phyloP scores from a whole-genome alignment of 306 rosid genomes.

The Biancaea sappan region DNA sequence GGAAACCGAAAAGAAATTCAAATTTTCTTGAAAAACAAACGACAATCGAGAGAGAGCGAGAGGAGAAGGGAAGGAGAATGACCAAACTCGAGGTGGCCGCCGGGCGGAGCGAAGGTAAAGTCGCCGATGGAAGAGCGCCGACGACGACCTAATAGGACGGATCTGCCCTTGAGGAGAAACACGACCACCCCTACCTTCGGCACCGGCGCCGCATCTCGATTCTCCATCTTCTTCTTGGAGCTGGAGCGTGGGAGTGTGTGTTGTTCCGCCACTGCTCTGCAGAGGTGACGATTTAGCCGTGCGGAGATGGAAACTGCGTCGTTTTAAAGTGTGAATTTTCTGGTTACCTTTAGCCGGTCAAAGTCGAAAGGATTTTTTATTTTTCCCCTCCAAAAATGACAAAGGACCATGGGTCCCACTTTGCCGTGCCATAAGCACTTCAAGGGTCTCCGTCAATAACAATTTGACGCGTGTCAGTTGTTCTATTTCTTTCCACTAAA shows the following conservation, averaged over 20 bases:
- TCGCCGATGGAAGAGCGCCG: constrained; percentile 51
- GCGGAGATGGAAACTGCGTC: not conserved
- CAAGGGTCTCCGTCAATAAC: not conserved
- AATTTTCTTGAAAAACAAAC: constrained; percentile 6
- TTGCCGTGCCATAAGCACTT: not conserved
- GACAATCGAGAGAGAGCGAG: too few species aligned
- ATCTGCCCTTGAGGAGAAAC: constrained; percentile 49
- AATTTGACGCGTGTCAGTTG: too few species aligned
- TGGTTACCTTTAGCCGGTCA: not conserved
- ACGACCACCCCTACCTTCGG: constrained; percentile 67
- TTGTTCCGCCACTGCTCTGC: not conserved
- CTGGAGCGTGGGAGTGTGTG: not conserved
- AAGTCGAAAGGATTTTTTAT: not conserved
- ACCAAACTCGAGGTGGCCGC: constrained; percentile 67
- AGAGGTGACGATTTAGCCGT: not conserved
- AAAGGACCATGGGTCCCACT: not conserved
- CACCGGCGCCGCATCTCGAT: constrained; percentile 18
- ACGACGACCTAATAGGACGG: constrained; percentile 49
- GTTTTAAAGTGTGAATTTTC: not conserved
- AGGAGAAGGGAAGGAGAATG: not conserved
- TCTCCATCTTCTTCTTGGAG: constrained; percentile 38
- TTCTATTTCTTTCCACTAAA: too few species aligned
- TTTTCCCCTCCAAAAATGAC: not conserved
- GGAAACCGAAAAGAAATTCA: not conserved
- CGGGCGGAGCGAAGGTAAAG: constrained; percentile 55